Percentiles rank a stretch among this genome's conserved stretches.
These are phyloP conservation scores for Talaromyces rugulosus DNA, from an alignment of 2,329 filamentous ascomycete genomes.

Conservation along the genomic window DNA sequence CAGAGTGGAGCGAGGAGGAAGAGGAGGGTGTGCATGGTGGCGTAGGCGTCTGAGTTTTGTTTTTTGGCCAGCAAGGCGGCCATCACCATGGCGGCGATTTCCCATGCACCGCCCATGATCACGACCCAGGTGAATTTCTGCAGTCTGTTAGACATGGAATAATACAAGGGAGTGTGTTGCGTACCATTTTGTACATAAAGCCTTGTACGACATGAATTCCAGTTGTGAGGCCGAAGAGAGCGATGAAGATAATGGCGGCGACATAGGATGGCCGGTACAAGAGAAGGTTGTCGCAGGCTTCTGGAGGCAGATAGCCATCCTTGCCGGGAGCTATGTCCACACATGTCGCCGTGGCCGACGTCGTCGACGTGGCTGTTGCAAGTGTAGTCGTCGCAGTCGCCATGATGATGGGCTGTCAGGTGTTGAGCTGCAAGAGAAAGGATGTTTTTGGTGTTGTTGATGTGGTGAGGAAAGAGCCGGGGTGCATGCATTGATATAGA, in stretches of 20 bases:
- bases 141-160: not conserved
- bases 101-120: conserved; percentile 40
- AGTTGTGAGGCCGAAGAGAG: conserved; percentile 33
- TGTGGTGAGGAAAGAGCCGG: not conserved
- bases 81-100: conserved; percentile 36
- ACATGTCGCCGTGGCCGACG: conserved; percentile 37
- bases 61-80: conserved; percentile 39
- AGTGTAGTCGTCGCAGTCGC: not conserved
- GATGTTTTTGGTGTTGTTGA: not conserved
- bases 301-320: conserved; percentile 20
- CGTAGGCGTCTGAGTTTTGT: conserved; percentile 29
- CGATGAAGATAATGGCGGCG: conserved; percentile 32
- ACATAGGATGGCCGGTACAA: conserved; percentile 34
- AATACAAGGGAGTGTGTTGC: not conserved
- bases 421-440: not conserved
- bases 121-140: conserved; percentile 40
- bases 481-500: not conserved
- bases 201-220: conserved; percentile 30
- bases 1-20: conserved; percentile 38
- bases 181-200: conserved; percentile 25
- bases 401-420: not conserved
- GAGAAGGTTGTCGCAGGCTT: conserved; percentile 13
- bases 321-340: conserved; percentile 18
- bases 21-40: conserved; percentile 36
- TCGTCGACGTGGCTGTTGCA: conserved; percentile 25